A percentile compares a stretch with the other conserved stretches of the same genome.
Conservation (phyloP, 257 asterid genomes). For the Nicotiana paniculata region DNA sequence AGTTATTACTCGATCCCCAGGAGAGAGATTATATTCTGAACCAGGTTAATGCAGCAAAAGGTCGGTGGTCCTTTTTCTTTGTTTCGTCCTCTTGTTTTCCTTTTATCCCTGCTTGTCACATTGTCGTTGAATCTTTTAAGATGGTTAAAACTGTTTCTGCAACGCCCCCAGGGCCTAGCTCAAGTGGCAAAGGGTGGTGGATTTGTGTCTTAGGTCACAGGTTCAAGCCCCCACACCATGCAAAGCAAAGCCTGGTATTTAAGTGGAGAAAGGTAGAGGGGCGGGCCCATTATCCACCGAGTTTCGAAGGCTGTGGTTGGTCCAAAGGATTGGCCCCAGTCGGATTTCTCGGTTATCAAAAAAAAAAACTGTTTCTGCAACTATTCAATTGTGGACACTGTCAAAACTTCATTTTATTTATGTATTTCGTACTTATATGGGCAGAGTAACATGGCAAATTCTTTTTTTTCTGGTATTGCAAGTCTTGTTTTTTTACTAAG, state of each 20-base stretch:
- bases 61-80: constrained; percentile 22
- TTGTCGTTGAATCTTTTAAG: neutral
- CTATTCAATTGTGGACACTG: neutral
- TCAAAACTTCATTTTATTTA: neutral
- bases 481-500: neutral
- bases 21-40: constrained; percentile 89
- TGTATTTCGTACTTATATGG: neutral
- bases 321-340: too few relatives aligned
- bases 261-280: too few relatives aligned
- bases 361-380: neutral
- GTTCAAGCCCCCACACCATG: too few relatives aligned
- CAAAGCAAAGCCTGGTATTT: too few relatives aligned
- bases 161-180: too few relatives aligned
- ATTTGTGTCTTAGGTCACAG: too few relatives aligned
- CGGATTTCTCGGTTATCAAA: too few relatives aligned
- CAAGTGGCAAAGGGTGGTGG: too few relatives aligned
- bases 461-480: neutral
- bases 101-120: neutral
- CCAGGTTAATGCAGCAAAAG: constrained; percentile 91
- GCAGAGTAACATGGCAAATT: neutral
- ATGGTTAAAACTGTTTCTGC: neutral
- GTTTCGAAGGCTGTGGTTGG: too few relatives aligned
- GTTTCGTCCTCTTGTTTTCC: neutral
- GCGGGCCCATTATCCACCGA: too few relatives aligned
- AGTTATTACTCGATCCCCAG: constrained; percentile 69